Evolutionary conservation across 2,329 filamentous ascomycete genomes (phyloP), one percentile per base, ranked within the genome.

Genomic region (Aspergillus tanneri): DNA sequence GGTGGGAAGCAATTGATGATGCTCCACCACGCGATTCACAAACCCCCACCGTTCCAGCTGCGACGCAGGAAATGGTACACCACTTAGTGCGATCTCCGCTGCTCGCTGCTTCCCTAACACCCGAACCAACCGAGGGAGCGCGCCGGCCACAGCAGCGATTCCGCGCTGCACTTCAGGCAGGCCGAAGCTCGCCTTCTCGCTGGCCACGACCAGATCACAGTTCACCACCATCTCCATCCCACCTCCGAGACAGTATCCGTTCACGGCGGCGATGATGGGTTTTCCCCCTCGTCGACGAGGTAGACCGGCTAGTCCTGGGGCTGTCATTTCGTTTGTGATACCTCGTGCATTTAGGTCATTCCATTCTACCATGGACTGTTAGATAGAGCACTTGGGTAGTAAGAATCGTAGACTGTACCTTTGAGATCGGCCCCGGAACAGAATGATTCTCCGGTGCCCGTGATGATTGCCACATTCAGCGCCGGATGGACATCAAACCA

Each of bases 171-270:
- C 85, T 68, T 90, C 88, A 0, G 88, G 87, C 5, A 91, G 73
- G 1, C 78, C 81, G 62, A 92, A 90, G 21, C 69, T 72, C 0
- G 86, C 85, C 10, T 65, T 61, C 3, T 70, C 63, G 2, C 77
- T 72, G 3, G 66, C 66, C 38, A 62, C 54, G 43, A 90, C 78
- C 47, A 92, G 71, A 72, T 93, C 88, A 54, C 79, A 81, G 68
- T 90, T 89, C 40, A 86, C 73, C 10, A 82, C 77, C 72, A 90
- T 88, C 73, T 92, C 88, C 68, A 87, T 84, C 2, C 87, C 88
- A 44, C 87, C 88, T 27, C 88, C 88, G 37, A 88, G 77, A 49
- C 85, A 87, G 14, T 86, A 73, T 5, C 88, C 88, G 61, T 90
- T 88, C 16, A 91, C 85, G 1, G 87, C 88, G 1, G 84, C 86